Evolutionary conservation across 2,329 filamentous ascomycete genomes (phyloP), one percentile per base, ranked within the genome.

Genomic region (Colletotrichum phormii): DNA sequence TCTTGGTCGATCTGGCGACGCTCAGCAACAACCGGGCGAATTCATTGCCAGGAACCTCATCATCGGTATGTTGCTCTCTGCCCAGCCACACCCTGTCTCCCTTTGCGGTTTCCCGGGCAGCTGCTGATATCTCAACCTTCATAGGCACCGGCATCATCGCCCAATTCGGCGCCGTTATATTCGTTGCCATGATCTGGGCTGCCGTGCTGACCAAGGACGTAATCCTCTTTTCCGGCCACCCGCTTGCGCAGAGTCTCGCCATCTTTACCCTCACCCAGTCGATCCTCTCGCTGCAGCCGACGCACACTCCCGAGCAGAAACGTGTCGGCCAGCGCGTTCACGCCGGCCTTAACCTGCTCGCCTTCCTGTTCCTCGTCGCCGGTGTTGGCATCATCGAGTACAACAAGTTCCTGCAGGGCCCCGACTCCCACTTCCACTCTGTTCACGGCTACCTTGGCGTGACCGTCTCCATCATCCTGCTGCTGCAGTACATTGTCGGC

Each of bases 201-300:
- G 89, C 89, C 68, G 89, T 98, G 75, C 90, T 98, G 79, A 89
- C 90, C 54, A 87, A 92, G 67, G 82, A 85, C 35, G 80, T 97
- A 74, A 93, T 94, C 51, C 90, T 98, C 77, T 98, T 98, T 88
- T 95, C 94, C 22, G 91, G 92, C 9, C 96, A 98, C 82, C 96
- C 96, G 8, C 91, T 98, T 80, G 86, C 92, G 71, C 87, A 89
- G 83, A 87, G 85, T 12, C 76, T 93, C 70, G 95, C 91, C 61
- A 82, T 97, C 71, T 87, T 98, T 74, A 87, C 94, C 71, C 87
- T 97, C 77, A 89, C 93, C 22, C 93, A 98, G 86, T 93, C 92
- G 67, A 90, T 95, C 75, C 90, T 98, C 64, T 85, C 97, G 76
- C 89, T 98, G 46, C 97, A 99, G 82, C 97, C 96, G 1, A 98